phyloP scores from a whole-genome alignment of 129 eudicot species.

The Logfia minima region DNA sequence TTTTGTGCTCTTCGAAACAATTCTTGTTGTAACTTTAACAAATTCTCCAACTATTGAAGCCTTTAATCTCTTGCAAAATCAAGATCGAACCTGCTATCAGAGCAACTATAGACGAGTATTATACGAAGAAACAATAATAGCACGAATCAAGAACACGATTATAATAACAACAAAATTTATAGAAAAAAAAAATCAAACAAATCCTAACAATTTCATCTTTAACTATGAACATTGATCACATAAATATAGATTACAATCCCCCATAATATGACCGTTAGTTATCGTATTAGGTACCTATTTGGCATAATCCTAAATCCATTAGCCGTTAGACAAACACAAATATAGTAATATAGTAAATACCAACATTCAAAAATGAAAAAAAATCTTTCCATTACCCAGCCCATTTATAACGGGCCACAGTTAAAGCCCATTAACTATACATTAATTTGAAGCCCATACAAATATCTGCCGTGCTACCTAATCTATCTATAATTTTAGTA shows the following conservation, averaged over 20 bases:
- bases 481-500: too few relatives aligned
- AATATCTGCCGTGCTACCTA: background rate
- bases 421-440: background rate
- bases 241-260: background rate
- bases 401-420: background rate
- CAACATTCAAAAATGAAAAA: too few relatives aligned
- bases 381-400: background rate
- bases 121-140: background rate
- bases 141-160: too few relatives aligned
- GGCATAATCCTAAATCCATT: constrained; percentile 20
- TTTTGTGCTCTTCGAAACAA: background rate
- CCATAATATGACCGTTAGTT: constrained; percentile 16
- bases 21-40: background rate
- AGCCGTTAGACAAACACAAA: constrained; percentile 8
- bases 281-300: background rate
- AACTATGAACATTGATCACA: background rate
- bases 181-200: background rate
- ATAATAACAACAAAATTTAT: too few relatives aligned
- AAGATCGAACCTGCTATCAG: background rate
- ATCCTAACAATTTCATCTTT: background rate
- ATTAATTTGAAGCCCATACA: background rate
- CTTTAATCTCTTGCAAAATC: background rate
- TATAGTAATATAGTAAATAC: too few relatives aligned
- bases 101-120: background rate
- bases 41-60: background rate